Evolutionary conservation across 441 rosid genomes (phyloP), one percentile per base, ranked within the genome.

Genomic region (Pelargonium fulgidum): DNA sequence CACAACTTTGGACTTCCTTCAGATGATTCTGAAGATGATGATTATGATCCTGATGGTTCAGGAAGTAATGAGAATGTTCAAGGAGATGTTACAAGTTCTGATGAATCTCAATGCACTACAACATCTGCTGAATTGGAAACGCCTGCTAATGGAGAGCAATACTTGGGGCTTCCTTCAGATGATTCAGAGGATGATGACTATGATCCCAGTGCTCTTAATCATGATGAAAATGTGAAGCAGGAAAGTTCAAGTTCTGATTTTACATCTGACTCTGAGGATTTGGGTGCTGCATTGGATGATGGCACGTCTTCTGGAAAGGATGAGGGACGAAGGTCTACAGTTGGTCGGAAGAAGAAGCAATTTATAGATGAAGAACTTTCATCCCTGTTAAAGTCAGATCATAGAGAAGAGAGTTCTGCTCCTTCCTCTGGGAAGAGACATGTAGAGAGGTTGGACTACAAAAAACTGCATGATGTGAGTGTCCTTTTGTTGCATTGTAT

Each of bases 121-220:
- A 77, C 85, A 69, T 89, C 96, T 70, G 92, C 86, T 29, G 85
- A 81, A 62, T 71, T 72, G 59, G 74, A 79, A 76, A 80, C 75
- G 54, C 64, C 85, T 19, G 73, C 78, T 52, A 76, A 80, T 66
- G 71, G 70, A 19, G 73, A 81, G 52, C 81, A 73, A 33, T 72
- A 70, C 52, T 20, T 72, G 74, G 83, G 83, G 75, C 87, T 86
- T 80, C 85, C 92, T 64, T 88, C 96, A 64, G 99, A 91, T 73
- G 97, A 90, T 80, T 90, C 99, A 4, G 99, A 85, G 74, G 99
- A 94, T 78, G 93, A 86, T 68, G 91, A 90, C 70, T 92, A 36
- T 82, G 78, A 90, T 75, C 99, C 99, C 72, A 84, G 82, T 81
- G 90, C 81, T 67, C 79, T 66, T 29, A 73, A 73, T 74, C 69